These are phyloP conservation scores for Colletotrichum spinosum DNA, from an alignment of 2,329 filamentous ascomycete species.

Conservation along the genomic window DNA sequence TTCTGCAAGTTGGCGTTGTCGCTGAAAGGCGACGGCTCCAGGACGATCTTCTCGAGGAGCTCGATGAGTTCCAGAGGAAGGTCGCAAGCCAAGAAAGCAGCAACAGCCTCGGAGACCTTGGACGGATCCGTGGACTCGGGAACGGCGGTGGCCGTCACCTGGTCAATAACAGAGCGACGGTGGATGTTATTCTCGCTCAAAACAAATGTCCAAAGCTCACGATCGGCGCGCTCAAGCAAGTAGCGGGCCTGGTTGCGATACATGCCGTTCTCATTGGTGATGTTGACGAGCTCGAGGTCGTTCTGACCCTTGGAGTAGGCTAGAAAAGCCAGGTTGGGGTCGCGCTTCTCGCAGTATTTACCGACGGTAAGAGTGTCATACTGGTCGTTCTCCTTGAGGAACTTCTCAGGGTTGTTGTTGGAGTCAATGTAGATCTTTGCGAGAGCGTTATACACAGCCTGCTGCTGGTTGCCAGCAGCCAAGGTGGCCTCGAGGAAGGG, in stretches of 20 bases:
- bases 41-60: constrained; percentile 97
- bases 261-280: constrained; percentile 99
- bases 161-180: constrained; percentile 91
- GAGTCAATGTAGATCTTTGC: constrained; percentile 99
- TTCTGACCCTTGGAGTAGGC: constrained; percentile 97
- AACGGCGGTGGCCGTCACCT: constrained; percentile 95
- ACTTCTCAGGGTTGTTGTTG: constrained; percentile 98
- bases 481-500: constrained; percentile 96
- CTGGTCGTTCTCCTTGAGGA: constrained; percentile 96
- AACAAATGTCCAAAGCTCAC: constrained; percentile 94
- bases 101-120: constrained; percentile 94
- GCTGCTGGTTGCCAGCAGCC: constrained; percentile 91
- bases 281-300: constrained; percentile 94
- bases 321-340: constrained; percentile 95
- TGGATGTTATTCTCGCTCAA: constrained; percentile 96
- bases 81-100: constrained; percentile 91
- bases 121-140: constrained; percentile 92
- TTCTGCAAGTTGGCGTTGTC: constrained; percentile 98
- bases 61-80: constrained; percentile 95
- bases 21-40: constrained; percentile 99
- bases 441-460: constrained; percentile 95
- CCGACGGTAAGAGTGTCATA: constrained; percentile 94
- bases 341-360: constrained; percentile 99
- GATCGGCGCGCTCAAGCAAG: constrained; percentile 88
- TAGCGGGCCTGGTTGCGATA: constrained; percentile 98